Evolutionary conservation across 1,284 basidiomycete species (phyloP).

Genomic region (Cutaneotrichosporon mucoides): DNA sequence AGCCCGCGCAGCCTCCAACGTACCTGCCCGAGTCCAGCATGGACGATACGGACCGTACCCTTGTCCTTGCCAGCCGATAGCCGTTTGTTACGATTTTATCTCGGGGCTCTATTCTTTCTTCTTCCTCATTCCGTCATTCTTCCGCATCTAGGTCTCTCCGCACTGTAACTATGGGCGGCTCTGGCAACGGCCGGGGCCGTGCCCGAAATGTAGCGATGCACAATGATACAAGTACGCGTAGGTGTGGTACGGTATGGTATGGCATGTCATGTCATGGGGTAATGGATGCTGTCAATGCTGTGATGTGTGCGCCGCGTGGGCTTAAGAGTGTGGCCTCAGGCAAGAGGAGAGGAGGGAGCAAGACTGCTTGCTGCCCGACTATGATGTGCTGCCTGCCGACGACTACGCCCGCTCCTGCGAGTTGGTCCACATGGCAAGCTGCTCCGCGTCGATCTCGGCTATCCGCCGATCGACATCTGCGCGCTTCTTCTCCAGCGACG

Average conservation of each 20-base stretch:
- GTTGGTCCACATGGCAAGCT: slow-evolving; percentile 32
- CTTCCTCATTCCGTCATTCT: too few relatives aligned
- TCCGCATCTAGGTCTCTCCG: background rate
- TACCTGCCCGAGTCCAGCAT: slow-evolving; percentile 9
- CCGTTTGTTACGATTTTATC: background rate
- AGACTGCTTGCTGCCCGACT: too few relatives aligned
- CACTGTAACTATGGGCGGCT: background rate
- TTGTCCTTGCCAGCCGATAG: slow-evolving; percentile 17
- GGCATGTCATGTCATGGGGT: too few relatives aligned
- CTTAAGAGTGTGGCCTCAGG: too few relatives aligned
- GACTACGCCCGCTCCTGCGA: background rate
- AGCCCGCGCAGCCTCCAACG: slow-evolving; percentile 9
- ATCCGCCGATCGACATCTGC: slow-evolving; percentile 32
- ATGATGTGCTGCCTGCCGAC: too few relatives aligned
- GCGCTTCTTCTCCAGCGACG: slow-evolving; percentile 30
- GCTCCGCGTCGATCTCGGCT: slow-evolving; percentile 37
- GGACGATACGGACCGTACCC: slow-evolving; percentile 14
- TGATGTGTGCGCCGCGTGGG: too few relatives aligned
- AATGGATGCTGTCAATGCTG: too few relatives aligned
- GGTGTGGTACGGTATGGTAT: too few relatives aligned
- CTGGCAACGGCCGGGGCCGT: background rate
- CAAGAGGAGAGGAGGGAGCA: too few relatives aligned
- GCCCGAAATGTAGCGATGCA: slow-evolving; percentile 1
- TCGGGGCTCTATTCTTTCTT: background rate
- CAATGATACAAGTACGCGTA: background rate